Base-by-base conservation (phyloP, 345 rosid species). In the Brassica incana region DNA sequence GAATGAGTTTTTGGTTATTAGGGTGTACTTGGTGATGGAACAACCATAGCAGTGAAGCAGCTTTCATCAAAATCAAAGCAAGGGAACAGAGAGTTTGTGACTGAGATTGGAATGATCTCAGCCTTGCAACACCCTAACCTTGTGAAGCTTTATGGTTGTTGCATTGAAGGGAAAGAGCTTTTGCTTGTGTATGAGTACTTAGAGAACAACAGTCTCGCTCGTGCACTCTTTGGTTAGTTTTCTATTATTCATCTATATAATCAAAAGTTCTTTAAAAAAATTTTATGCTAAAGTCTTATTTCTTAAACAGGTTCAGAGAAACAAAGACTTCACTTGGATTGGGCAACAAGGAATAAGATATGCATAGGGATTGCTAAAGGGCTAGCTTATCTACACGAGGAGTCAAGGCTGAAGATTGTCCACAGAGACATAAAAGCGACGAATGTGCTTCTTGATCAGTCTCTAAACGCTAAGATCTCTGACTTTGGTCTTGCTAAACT, bases 381-480 rank as follows among this genome's bases (percentile, higher is more conserved):
- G 30, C 78, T 91, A 36, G 83, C 85, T 27, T 91, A 85, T 78
- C 88, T 89, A 71, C 93, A 91, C 25, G 93, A 91, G 77, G 96
- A 91, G 77, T 91, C 90, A 0, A 82, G 88, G 65, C 50, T 91
- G 56, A 89, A 86, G 83, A 88, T 89, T 65, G 91, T 91, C 48
- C 96, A 91, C 43, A 85, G 93, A 73, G 96, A 91, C 82, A 89
- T 91, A 64, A 91, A 91, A 79, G 86, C 93, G 1, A 87, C 90
- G 0, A 91, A 88, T 73, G 93, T 89, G 73, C 89, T 89, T 36
- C 93, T 91, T 9, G 91, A 89, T 16, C 78, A 79, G 78, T 62
- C 83, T 59, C 80, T 91, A 6, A 87, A 81, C 8, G 84, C 91
- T 32, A 87, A 86, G 74, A 89, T 91, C 61, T 89, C 91, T 15